Conservation (phyloP, 2,329 filamentous ascomycete species). For the Colletotrichum acutatum region DNA sequence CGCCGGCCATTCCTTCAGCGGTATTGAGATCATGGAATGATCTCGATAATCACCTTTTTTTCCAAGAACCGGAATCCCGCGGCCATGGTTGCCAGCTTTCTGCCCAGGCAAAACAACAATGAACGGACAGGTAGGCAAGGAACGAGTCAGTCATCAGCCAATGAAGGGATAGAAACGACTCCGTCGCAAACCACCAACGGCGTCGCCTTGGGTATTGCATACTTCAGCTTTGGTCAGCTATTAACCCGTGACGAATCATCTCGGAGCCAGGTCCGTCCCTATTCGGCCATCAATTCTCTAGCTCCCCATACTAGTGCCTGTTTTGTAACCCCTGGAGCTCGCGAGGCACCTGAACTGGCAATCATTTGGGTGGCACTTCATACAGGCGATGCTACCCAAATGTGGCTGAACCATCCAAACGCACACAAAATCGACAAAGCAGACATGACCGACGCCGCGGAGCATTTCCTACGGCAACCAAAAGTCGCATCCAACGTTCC, state of each 20-base stretch:
- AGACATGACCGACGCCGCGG: background rate
- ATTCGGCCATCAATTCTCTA: slow-evolving; percentile 26
- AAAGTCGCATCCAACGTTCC: background rate
- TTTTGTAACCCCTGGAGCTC: slow-evolving; percentile 30
- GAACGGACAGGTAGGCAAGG: background rate
- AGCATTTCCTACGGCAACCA: slow-evolving; percentile 5
- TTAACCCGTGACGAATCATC: slow-evolving; percentile 1
- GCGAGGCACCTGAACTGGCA: slow-evolving; percentile 28
- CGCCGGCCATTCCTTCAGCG: too few relatives aligned
- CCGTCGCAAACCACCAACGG: background rate
- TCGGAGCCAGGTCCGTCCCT: slow-evolving; percentile 32
- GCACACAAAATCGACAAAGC: slow-evolving; percentile 7
- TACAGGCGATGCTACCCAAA: slow-evolving; percentile 15
- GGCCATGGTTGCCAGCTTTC: background rate
- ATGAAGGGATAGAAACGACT: background rate
- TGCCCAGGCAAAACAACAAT: slow-evolving; percentile 1
- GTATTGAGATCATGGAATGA: background rate
- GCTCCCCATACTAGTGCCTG: slow-evolving; percentile 14
- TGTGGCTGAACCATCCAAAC: slow-evolving; percentile 21
- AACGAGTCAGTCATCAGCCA: background rate
- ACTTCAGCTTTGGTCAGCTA: slow-evolving; percentile 26
- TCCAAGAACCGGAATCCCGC: slow-evolving; percentile 2
- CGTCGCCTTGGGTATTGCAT: background rate
- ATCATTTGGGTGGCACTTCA: slow-evolving; percentile 22
- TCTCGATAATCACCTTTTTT: background rate